These are phyloP conservation scores for Citrus reticulata DNA, from an alignment of 345 rosid genomes.

Conservation along the genomic window DNA sequence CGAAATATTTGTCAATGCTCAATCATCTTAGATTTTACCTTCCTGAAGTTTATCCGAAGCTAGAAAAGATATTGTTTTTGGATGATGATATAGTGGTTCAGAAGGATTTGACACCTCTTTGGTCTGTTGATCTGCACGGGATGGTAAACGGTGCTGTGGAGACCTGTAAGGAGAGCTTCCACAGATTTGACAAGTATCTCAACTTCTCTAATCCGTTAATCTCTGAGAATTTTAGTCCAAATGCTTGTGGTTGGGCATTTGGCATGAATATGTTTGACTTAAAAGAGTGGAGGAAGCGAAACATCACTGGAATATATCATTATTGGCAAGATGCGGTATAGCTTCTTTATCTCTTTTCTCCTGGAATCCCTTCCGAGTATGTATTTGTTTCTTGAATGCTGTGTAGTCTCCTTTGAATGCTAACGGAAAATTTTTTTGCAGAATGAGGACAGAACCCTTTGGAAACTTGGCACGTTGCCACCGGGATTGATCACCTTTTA, in stretches of 20 bases:
- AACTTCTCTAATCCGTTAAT: conserved; percentile 91
- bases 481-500: conserved; percentile 96
- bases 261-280: conserved; percentile 99
- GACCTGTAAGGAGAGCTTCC: conserved; percentile 88
- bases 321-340: conserved; percentile 94
- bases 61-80: conserved; percentile 70
- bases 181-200: conserved; percentile 96
- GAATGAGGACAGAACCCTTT: conserved; percentile 96
- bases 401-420: neutral
- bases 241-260: conserved; percentile 97
- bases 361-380: neutral
- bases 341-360: neutral
- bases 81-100: conserved; percentile 92
- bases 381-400: neutral
- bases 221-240: conserved; percentile 61
- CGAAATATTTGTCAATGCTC: conserved; percentile 80
- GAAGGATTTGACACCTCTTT: conserved; percentile 78
- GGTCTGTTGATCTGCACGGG: conserved; percentile 68
- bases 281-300: conserved; percentile 81
- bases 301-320: conserved; percentile 91
- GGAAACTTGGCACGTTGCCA: conserved; percentile 97
- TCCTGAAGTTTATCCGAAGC: conserved; percentile 80
- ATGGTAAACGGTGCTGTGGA: conserved; percentile 91
- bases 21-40: conserved; percentile 89
- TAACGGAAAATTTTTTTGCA: conserved; percentile 31